Conservation (phyloP, 208 protist species). For the Crithidia brevicula region DNA sequence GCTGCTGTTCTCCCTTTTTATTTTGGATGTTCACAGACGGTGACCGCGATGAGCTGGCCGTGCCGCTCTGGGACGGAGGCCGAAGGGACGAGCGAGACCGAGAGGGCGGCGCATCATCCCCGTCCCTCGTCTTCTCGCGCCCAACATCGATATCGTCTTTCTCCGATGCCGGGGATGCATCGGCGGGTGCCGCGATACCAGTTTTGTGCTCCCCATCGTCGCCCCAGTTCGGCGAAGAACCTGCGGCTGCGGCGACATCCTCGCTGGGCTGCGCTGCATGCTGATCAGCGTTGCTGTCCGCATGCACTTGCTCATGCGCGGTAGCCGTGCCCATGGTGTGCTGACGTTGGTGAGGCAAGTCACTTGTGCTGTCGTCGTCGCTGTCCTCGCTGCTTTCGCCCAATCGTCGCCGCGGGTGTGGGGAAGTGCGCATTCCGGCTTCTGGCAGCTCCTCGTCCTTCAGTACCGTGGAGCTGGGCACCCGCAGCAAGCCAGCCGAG, state of each 20-base stretch:
- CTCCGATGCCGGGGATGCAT: no score
- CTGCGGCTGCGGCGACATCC: no score
- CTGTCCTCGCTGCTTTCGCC: slow-evolving; percentile 33
- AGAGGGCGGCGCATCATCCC: background rate
- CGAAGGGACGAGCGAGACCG: no score
- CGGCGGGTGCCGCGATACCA: no score
- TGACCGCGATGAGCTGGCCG: background rate
- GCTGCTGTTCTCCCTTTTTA: background rate
- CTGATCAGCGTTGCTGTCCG: background rate
- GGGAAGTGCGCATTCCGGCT: slow-evolving; percentile 12
- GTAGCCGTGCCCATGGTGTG: background rate
- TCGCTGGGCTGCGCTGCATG: no score
- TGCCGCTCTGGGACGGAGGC: background rate
- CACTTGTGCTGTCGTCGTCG: background rate
- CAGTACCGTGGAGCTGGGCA: slow-evolving; percentile 27
- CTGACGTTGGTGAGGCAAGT: background rate
- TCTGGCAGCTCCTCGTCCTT: slow-evolving; percentile 21
- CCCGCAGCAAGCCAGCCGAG: slow-evolving; percentile 7
- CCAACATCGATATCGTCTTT: background rate
- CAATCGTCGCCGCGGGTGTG: slow-evolving; percentile 5
- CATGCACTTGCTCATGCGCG: background rate
- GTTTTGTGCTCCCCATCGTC: background rate
- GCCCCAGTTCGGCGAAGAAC: no score
- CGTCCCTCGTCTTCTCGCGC: background rate
- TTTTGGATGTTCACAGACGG: background rate